These are phyloP conservation scores for Noccaea caerulescens DNA, from an alignment of 345 rosid species.

Conservation along the genomic window DNA sequence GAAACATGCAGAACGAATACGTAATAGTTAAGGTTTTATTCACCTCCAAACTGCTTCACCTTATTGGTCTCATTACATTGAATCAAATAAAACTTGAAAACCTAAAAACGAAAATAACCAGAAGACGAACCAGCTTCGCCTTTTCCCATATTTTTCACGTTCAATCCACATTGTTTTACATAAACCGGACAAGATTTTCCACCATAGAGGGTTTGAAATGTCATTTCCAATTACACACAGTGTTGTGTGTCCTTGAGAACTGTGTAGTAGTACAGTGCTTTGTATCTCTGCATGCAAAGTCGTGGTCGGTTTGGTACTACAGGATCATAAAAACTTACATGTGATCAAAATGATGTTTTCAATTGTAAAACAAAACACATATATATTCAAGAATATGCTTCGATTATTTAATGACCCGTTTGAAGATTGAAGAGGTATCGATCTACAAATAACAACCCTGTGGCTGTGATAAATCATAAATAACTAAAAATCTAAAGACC, in stretches of 20 bases:
- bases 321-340: slow-evolving; percentile 12
- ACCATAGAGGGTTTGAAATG: not conserved
- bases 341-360: slow-evolving; percentile 21
- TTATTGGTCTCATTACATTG: no score
- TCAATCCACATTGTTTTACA: not conserved
- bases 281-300: slow-evolving; percentile 25
- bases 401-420: not conserved
- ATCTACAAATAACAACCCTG: not conserved
- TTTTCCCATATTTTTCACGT: slow-evolving; percentile 25
- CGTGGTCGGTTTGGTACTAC: slow-evolving; percentile 29
- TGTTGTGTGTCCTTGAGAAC: slow-evolving; percentile 10
- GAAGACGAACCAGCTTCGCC: not conserved
- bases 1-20: no score
- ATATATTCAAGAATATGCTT: not conserved
- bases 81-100: no score
- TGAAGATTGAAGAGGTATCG: slow-evolving; percentile 1
- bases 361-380: not conserved
- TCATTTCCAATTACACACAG: not conserved
- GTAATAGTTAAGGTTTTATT: no score
- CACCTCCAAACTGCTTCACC: no score
- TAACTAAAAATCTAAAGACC: no score
- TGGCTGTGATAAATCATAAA: no score
- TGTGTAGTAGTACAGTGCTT: slow-evolving; percentile 28
- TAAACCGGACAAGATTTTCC: slow-evolving; percentile 3
- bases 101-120: no score